These are phyloP conservation scores for Rhizopogon vesiculosus DNA, from an alignment of 768 basidiomycete species.

Conservation along the genomic window DNA sequence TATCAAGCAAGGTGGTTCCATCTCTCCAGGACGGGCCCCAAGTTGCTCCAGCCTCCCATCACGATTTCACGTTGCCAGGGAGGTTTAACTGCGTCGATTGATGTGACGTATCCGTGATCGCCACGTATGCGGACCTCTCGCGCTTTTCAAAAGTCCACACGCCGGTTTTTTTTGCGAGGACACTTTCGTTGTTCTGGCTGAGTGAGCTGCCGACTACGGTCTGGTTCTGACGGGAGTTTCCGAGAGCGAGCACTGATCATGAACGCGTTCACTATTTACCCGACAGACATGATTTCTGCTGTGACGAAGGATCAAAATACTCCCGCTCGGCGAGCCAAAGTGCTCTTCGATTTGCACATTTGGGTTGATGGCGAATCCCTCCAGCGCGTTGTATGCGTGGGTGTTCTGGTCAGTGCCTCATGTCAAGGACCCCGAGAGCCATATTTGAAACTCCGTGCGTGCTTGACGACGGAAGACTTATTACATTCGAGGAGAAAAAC, in stretches of 20 bases:
- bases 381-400: constrained; percentile 1
- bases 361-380: background rate
- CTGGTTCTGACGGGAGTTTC: background rate
- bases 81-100: too few species aligned
- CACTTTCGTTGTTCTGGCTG: too few species aligned
- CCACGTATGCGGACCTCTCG: background rate
- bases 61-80: background rate
- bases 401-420: constrained; percentile 7
- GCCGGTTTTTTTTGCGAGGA: background rate
- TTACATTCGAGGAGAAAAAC: too few species aligned
- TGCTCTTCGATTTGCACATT: background rate
- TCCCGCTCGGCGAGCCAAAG: background rate
- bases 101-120: too few species aligned
- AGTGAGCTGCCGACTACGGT: too few species aligned
- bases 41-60: too few species aligned
- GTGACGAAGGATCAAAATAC: background rate
- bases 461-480: background rate
- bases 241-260: background rate
- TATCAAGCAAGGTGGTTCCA: background rate
- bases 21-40: too few species aligned
- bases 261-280: too few species aligned
- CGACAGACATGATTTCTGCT: background rate
- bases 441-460: constrained; percentile 24
- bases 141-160: background rate
- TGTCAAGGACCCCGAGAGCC: constrained; percentile 21